Percentiles rank a stretch among this genome's conserved stretches.
Evolutionary conservation across 2,329 filamentous ascomycete genomes (phyloP).

Genomic region (Chalaropsis ovoidea): DNA sequence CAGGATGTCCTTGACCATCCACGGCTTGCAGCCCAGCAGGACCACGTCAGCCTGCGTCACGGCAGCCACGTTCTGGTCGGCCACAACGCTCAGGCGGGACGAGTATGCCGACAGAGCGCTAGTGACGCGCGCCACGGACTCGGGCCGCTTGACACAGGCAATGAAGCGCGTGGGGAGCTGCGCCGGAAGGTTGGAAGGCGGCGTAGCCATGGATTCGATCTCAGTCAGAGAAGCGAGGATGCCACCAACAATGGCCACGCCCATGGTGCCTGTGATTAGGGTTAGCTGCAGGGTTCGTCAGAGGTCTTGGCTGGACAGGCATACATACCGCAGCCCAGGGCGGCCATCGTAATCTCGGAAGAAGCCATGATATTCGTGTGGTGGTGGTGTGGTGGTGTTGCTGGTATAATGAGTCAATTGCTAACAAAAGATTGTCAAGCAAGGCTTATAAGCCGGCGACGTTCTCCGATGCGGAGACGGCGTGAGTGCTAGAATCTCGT

Average conservation of each 20-base stretch:
- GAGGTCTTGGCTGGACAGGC: neutral
- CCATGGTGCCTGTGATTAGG: constrained; percentile 58
- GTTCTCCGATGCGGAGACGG: constrained; percentile 24
- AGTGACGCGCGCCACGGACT: constrained; percentile 59
- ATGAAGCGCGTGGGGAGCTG: constrained; percentile 65
- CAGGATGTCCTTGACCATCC: constrained; percentile 60
- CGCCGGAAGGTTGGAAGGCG: constrained; percentile 37
- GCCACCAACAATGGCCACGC: constrained; percentile 71
- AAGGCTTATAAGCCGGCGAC: neutral
- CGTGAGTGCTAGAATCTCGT: neutral
- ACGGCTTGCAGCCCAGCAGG: constrained; percentile 71
- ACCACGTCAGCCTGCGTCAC: constrained; percentile 61
- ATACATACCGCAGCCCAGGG: constrained; percentile 63
- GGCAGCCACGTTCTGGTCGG: constrained; percentile 61
- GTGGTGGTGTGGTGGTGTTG: neutral
- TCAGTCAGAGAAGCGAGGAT: constrained; percentile 60
- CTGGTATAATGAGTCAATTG: neutral
- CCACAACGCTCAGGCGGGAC: constrained; percentile 53
- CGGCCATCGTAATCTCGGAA: constrained; percentile 57
- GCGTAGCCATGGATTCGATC: constrained; percentile 40
- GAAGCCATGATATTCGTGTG: constrained; percentile 4
- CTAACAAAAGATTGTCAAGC: neutral
- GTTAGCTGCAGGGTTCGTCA: constrained; percentile 16
- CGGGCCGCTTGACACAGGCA: constrained; percentile 64
- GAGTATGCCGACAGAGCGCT: constrained; percentile 54